These are phyloP conservation scores for Dunaliella primolecta DNA, from an alignment of 139 green algal species.

Conservation along the genomic window DNA sequence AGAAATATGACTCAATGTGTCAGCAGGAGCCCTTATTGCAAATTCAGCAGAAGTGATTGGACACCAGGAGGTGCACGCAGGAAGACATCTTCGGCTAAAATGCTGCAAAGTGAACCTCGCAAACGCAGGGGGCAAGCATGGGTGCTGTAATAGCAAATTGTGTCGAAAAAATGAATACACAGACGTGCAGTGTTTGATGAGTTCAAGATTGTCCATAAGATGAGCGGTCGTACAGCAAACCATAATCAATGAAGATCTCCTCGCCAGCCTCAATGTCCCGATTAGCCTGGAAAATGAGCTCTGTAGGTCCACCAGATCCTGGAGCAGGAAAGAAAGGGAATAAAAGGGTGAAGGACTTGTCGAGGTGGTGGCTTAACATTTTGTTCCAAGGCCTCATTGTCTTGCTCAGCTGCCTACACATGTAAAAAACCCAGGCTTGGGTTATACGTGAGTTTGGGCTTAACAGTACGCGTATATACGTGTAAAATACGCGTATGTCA, in stretches of 20 bases:
- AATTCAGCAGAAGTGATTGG: not conserved
- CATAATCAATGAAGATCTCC: conserved; percentile 65
- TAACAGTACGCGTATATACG: too few species aligned
- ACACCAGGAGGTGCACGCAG: not conserved
- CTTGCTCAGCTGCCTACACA: too few species aligned
- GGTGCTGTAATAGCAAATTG: not conserved
- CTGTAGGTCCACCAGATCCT: not conserved
- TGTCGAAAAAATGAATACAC: not conserved
- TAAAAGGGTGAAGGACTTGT: too few species aligned
- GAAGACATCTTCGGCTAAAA: not conserved
- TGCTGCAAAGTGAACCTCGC: not conserved
- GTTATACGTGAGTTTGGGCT: too few species aligned
- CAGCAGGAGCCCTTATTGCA: too few species aligned
- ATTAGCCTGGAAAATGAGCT: conserved; percentile 37
- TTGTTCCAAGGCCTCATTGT: too few species aligned
- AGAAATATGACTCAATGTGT: too few species aligned
- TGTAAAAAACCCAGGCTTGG: too few species aligned
- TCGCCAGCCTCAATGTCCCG: conserved; percentile 33
- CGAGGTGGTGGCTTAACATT: too few species aligned
- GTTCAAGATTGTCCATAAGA: conserved; percentile 20
- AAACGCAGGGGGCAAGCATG: not conserved
- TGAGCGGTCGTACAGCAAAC: conserved; percentile 36
- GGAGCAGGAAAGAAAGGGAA: too few species aligned
- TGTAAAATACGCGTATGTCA: too few species aligned
- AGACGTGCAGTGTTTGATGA: not conserved